Conservation (phyloP, 2,329 filamentous ascomycete genomes). For the Phaeomoniella chlamydospora region DNA sequence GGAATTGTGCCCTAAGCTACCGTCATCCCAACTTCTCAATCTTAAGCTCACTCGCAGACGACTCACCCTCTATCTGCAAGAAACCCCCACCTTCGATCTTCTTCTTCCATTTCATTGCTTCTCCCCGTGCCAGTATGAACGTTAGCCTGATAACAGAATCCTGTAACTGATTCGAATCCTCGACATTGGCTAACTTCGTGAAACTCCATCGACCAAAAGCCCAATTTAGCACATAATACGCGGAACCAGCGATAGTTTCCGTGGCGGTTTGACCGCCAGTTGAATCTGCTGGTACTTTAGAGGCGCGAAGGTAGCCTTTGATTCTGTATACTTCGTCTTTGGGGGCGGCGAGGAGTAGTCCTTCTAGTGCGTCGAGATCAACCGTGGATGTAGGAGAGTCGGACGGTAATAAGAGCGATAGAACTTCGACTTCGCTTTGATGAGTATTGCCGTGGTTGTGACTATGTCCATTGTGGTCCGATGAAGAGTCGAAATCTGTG, state of each 20-base stretch:
- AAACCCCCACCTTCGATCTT: constrained; percentile 25
- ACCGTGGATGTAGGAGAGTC: constrained; percentile 31
- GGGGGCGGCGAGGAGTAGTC: constrained; percentile 54
- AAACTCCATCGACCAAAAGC: constrained; percentile 94
- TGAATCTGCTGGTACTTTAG: constrained; percentile 28
- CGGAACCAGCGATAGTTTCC: constrained; percentile 19
- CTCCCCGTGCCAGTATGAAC: constrained; percentile 30
- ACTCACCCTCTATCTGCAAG: constrained; percentile 14
- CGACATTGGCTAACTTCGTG: constrained; percentile 39
- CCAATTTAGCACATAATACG: constrained; percentile 88
- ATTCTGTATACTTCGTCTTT: constrained; percentile 96
- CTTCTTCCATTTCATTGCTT: constrained; percentile 33
- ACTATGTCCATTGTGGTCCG: constrained; percentile 26
- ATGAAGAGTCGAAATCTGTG: constrained; percentile 9
- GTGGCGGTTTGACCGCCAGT: constrained; percentile 23
- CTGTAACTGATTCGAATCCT: constrained; percentile 15
- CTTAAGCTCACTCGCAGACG: background rate
- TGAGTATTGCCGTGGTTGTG: constrained; percentile 38
- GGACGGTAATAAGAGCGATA: constrained; percentile 58
- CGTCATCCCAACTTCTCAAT: background rate
- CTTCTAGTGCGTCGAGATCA: constrained; percentile 44
- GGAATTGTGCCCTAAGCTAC: too few relatives aligned
- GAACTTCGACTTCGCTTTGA: constrained; percentile 75
- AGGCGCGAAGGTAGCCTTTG: constrained; percentile 49
- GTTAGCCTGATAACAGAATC: constrained; percentile 24